Evolutionary conservation across 495 filamentous ascomycete genomes (phyloP), one percentile per base, ranked within the genome.

Genomic region (Penicillium riverlandense): DNA sequence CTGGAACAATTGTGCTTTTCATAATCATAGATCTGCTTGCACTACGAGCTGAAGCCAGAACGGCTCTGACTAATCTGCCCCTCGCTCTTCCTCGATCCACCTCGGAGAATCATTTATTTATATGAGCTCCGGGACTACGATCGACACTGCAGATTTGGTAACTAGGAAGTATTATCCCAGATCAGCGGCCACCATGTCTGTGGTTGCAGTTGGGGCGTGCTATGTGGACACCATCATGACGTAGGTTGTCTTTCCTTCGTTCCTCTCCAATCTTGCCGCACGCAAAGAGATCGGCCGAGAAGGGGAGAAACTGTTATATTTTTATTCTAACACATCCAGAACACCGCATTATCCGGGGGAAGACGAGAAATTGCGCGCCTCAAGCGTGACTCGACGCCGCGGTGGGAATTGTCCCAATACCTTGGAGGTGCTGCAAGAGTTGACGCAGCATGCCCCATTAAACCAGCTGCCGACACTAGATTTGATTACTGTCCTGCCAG

Each of bases 351-450:
- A 79, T 53, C 84, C 84, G 12, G 60, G 49, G 11, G 84, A 86
- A 61, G 84, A 88, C 70, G 72, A 79, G 37, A 88, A 87, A 64
- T 70, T 85, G 28, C 81, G 84, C 41, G 83, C 83, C 14, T 72
- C 77, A 5, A 67, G 47, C 12, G 50, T 83, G 37, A 61, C 67
- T 36, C 72, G 71, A n/a, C 76, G 83, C 16, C 75, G 83, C 2
- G 84, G 84, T 30, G 83, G 84, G 11, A 88, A 88, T 59, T 82
- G 79, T 45, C 77, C 81, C 29, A 87, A 88, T 48, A 78, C 77
- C 4, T 72, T 85, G 36, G 76, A 86, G 49, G 83, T 88, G 4
- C 65, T 88, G 15, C 70, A 77, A 40, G 82, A 86, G 55, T 63
- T 86, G 8, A 55, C 77, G 14, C 45, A 50, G 22, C 37, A 54